These are phyloP conservation scores for Thalia dealbata DNA, from an alignment of 176 grass and related monocot species.

Conservation along the genomic window DNA sequence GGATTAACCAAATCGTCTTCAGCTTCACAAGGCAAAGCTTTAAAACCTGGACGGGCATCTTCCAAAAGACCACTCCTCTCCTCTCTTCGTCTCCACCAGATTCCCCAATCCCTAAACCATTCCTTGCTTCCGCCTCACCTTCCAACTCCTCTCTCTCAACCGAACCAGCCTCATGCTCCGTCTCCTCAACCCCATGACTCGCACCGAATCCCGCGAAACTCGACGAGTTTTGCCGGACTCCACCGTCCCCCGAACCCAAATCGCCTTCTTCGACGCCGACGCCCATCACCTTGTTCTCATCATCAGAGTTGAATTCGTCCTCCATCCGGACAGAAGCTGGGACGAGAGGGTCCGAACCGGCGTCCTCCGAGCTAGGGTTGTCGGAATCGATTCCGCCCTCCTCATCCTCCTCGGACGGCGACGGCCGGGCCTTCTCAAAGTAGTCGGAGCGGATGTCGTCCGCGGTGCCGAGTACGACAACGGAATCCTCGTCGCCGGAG, in stretches of 20 bases:
- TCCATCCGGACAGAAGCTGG: not conserved
- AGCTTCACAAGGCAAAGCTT: conserved; percentile 16
- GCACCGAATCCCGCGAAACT: not conserved
- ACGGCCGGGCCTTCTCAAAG: not conserved
- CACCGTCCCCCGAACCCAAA: not conserved
- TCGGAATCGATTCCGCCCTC: conserved; percentile 29
- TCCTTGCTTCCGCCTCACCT: conserved; percentile 1
- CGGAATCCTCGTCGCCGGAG: not conserved
- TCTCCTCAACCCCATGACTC: not conserved
- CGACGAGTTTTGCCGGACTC: not conserved
- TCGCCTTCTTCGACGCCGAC: not conserved
- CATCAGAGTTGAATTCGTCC: not conserved
- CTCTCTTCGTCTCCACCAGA: not conserved
- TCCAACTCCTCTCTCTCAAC: conserved; percentile 4
- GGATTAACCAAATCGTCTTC: conserved; percentile 33
- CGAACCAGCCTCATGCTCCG: not conserved
- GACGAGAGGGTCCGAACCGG: conserved; percentile 16
- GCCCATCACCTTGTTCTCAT: not conserved
- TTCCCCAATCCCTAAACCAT: not conserved
- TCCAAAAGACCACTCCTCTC: conserved; percentile 11
- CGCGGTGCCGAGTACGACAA: not conserved
- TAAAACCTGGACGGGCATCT: conserved; percentile 20
- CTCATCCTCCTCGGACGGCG: not conserved
- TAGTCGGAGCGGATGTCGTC: not conserved
- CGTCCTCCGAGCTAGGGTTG: conserved; percentile 24